Base-by-base conservation (phyloP, 2,329 filamentous ascomycete genomes). In the Gliomastix tumulicola region DNA sequence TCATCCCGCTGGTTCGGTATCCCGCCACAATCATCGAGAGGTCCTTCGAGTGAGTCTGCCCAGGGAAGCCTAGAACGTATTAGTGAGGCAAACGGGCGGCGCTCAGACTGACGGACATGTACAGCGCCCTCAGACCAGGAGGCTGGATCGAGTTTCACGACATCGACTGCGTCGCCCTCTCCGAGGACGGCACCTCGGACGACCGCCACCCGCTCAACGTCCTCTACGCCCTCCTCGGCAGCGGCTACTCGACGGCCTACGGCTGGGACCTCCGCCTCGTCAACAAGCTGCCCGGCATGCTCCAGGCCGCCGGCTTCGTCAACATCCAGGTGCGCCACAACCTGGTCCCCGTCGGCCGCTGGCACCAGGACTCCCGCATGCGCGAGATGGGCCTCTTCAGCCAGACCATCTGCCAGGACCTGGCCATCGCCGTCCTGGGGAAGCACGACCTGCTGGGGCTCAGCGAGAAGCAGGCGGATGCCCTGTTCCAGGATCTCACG, bases 1-100 rank as follows among this genome's bases (percentile, higher is more conserved):
- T 79, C 49, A 59, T 65, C 6, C 66, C 65, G 17, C 68, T 66
- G 21, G 63, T 80, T 31, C 56, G 62, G 12, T 58, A 77, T 46
- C 76, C 74, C 53, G 58, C 59, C 4, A 56, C 55, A 17, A 54
- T 80, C 32, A 52, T 78, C 32, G 43, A 57, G 23, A 65, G 73
- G 44, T 63, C 66, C 11, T 73, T 68, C 41, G 53, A 58, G 60
- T 63, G 53, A 38, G 46, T 25, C n/a, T n/a, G n/a, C n/a, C 17
- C 20, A 9, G 23, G 9, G 23, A 9, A 9, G n/a, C 23, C n/a
- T 25, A 25, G n/a, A n/a, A n/a, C n/a, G 9, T 25, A 16, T n/a
- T 30, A 15, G 7, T 13, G 27, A 7, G n/a, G 7, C 27, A 30
- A 30, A 7, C 27, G 22, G 9, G 9, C 22, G 22, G n/a, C n/a